Evolutionary conservation across 805 yeast genomes (phyloP), one percentile per base, ranked within the genome.

Genomic region (Candida xiaguanensis): DNA sequence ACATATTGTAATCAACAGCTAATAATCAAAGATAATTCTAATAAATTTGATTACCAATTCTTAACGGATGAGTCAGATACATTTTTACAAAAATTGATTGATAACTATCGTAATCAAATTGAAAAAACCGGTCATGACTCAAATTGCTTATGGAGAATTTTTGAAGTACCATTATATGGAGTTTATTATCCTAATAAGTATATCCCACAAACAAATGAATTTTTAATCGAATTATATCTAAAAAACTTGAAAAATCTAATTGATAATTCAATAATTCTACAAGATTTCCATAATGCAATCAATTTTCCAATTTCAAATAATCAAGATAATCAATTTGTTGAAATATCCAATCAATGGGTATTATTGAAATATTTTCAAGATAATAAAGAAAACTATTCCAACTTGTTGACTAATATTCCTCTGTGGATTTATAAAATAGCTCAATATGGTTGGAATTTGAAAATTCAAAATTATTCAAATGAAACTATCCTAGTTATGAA

Each of bases 121-220:
- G 39, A 36, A 25, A 34, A 30, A 2, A 20, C 40, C 9, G 70
- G 59, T 5, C 74, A 68, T 36, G 45, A 49, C 8, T 22, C 34
- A 1, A 48, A 52, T 29, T 68, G 74, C 31, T 56, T 66, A 2
- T 68, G 74, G 74, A 50, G 57, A 18, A 52, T 48, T 28, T 56
- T 63, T 26, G 64, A 58, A 39, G 55, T 63, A 20, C 69, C 72
- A 0, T 34, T 58, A 8, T 50, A 52, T 11, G 65, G 62, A 8
- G 46, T 55, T 0, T 68, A 68, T 40, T 67, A 68, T 46, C 45
- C 56, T 17, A 51, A 63, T 5, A 70, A 70, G 0, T 57, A 58
- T 32, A 28, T 67, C 4, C 47, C 51, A 12, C 39, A 48, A 12
- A 61, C 70, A 11, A 52, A 63, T 40, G 62, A 53, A n/a, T 27